Evolutionary conservation across 768 basidiomycete species (phyloP).

Genomic region (Cystobasidium tubakii): DNA sequence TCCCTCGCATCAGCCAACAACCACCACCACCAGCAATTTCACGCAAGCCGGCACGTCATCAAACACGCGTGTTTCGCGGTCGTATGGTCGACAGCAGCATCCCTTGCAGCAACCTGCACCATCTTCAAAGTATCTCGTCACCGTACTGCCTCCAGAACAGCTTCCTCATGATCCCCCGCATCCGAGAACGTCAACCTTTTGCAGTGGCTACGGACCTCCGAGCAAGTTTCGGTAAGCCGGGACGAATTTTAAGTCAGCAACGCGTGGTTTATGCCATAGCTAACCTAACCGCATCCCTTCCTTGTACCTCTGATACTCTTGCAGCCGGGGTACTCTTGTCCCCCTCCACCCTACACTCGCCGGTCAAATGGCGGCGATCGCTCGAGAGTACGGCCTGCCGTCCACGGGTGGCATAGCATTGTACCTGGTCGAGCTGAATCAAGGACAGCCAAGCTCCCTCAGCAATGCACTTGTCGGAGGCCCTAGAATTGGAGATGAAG

Average conservation of each 20-base stretch:
- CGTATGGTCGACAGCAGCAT: not conserved
- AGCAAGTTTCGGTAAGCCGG: conserved; percentile 47
- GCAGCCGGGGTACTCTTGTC: conserved; percentile 72
- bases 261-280: not conserved
- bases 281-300: conserved; percentile 58
- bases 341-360: conserved; percentile 77
- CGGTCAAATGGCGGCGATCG: conserved; percentile 76
- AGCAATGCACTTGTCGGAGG: conserved; percentile 56
- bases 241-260: conserved; percentile 50
- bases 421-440: conserved; percentile 61
- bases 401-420: conserved; percentile 74
- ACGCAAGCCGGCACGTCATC: not conserved
- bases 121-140: conserved; percentile 65
- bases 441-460: conserved; percentile 41
- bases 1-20: not conserved
- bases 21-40: not conserved
- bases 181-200: conserved; percentile 50
- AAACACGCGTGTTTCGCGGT: not conserved
- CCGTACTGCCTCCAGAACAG: conserved; percentile 71
- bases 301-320: conserved; percentile 71
- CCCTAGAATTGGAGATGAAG: conserved; percentile 75
- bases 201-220: conserved; percentile 50
- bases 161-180: conserved; percentile 58
- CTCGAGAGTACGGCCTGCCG: conserved; percentile 86
- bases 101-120: not conserved